Conservation (phyloP, 495 filamentous ascomycete species). For the Neurospora sp. region DNA sequence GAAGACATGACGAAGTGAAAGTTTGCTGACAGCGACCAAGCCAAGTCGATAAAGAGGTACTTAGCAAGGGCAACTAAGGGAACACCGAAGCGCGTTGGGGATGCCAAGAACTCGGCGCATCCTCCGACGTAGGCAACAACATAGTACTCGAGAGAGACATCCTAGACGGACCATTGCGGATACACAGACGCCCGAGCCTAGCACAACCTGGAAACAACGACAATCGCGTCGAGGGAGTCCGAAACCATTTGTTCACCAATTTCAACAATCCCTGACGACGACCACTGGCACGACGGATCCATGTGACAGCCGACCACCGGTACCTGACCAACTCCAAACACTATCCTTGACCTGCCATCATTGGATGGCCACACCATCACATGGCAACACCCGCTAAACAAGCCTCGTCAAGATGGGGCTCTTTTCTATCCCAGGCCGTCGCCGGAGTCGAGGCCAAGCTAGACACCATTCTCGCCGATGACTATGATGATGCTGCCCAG, state of each 20-base stretch:
- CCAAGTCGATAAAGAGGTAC: neutral
- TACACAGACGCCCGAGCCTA: neutral
- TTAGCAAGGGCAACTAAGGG: neutral
- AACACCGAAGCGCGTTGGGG: neutral
- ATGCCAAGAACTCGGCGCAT: neutral
- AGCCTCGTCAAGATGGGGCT: slow-evolving; percentile 55
- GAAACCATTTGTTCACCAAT: neutral
- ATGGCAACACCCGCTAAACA: slow-evolving; percentile 26
- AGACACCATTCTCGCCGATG: slow-evolving; percentile 82
- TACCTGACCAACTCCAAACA: neutral
- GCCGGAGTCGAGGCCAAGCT: slow-evolving; percentile 88
- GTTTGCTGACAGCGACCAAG: neutral
- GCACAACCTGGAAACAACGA: neutral
- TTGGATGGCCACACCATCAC: slow-evolving; percentile 5
- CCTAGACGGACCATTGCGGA: neutral
- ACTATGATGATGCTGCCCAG: slow-evolving; percentile 35
- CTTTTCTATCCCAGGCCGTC: slow-evolving; percentile 83
- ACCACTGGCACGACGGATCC: neutral
- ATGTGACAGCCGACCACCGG: slow-evolving; percentile 9
- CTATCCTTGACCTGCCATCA: neutral
- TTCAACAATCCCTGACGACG: neutral
- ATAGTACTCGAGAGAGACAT: neutral
- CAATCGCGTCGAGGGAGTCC: neutral
- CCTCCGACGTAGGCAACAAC: neutral
- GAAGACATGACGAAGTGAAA: neutral